Evolutionary conservation across 345 rosid species (phyloP), one percentile per base, ranked within the genome.

Genomic region (Orychophragmus violaceus): DNA sequence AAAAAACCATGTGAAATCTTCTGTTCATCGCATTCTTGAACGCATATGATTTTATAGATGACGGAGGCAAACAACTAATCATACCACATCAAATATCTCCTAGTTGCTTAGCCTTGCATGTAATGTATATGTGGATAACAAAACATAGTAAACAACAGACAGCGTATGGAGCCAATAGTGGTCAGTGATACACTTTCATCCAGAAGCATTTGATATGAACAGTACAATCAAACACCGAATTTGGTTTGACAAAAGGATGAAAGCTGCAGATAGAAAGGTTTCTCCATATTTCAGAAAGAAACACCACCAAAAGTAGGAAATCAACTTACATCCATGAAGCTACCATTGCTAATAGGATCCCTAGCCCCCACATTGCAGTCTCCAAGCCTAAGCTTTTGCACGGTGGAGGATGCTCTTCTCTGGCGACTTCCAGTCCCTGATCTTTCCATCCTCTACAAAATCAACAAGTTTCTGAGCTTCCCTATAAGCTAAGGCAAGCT

Each of bases 301-400:
- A 42, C 64, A 62, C 5, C 39, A 27, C 32, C 23, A 57, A 74
- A 44, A 27, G 36, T 13, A 18, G 49, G 54, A 44, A 49, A 27
- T 19, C 3, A 46, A 49, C 74, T 14, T 85, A 90, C 99, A 88
- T 90, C 97, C 97, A 94, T 90, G 51, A 94, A 78, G 78, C 95
- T 83, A 67, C 79, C 85, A 72, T 85, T 87, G 84, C 95, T 87
- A 64, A 84, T 46, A 36, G 89, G 90, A 73, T 88, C 96, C 60
- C 82, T 72, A 45, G 80, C 74, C 27, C 82, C 83, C 59, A 69
- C 77, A 77, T 62, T 78, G 46, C 74, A 68, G 56, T 87, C 97
- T 37, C 79, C 69, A 55, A 79, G 66, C 86, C 81, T 85, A 64
- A 84, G 87, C 85, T 70, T 87, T 30, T 84, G 95, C 30, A 80